Conservation (phyloP, 164 flowering plant species). For the Dillenia suffruticosa region DNA sequence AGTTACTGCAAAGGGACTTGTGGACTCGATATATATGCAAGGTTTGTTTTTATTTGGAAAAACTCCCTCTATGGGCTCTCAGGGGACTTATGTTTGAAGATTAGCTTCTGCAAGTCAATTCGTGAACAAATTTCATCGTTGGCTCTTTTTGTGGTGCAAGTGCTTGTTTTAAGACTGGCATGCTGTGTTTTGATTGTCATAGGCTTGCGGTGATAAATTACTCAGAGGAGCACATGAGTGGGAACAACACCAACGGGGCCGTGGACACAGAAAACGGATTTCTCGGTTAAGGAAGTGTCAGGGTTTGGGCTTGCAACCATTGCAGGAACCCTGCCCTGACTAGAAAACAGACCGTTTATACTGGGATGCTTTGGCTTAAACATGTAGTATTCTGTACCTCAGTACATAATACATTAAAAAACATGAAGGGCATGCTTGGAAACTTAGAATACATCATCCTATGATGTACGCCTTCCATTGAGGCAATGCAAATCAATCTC, state of each 20-base stretch:
- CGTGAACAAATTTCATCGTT: neutral
- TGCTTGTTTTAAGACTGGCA: neutral
- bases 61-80: neutral
- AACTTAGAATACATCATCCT: too few species aligned
- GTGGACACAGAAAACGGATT: conserved; percentile 66
- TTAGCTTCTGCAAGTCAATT: neutral
- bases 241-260: conserved; percentile 85
- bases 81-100: too few species aligned
- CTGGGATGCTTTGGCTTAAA: too few species aligned
- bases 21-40: conserved; percentile 82
- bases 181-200: conserved; percentile 2
- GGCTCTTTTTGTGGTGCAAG: neutral
- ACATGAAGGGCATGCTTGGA: too few species aligned
- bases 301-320: neutral
- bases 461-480: too few species aligned
- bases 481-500: too few species aligned
- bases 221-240: conserved; percentile 83
- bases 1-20: conserved; percentile 49
- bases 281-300: conserved; percentile 35
- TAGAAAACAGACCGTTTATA: too few species aligned
- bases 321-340: too few species aligned
- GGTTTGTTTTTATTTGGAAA: conserved; percentile 33
- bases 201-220: conserved; percentile 79
- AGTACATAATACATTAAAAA: too few species aligned
- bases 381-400: too few species aligned